Conservation (phyloP, 352 stramenopile genomes). For the Pythium plurisporium region DNA sequence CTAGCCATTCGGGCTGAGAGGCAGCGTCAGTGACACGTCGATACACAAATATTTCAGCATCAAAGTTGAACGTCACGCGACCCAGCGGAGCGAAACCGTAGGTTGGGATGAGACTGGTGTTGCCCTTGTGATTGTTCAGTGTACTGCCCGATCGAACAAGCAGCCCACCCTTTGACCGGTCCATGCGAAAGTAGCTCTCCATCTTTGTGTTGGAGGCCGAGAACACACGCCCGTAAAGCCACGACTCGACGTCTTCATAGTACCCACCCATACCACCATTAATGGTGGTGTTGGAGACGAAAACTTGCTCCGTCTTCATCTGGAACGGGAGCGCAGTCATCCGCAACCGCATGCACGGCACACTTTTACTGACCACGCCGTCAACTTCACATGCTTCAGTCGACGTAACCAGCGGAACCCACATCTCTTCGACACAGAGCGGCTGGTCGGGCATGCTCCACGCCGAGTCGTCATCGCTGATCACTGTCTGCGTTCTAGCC, state of each 20-base stretch:
- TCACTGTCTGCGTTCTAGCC: constrained; percentile 36
- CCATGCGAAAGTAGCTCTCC: constrained; percentile 79
- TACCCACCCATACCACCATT: constrained; percentile 73
- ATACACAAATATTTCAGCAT: constrained; percentile 71
- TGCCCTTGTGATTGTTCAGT: constrained; percentile 77
- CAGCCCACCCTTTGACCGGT: constrained; percentile 51
- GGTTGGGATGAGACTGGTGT: constrained; percentile 36
- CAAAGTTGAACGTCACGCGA: constrained; percentile 72
- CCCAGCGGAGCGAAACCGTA: constrained; percentile 62
- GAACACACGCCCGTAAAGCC: constrained; percentile 62
- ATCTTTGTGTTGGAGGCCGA: constrained; percentile 60
- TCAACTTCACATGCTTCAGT: constrained; percentile 28
- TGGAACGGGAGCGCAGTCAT: constrained; percentile 77
- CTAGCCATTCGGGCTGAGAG: constrained; percentile 65
- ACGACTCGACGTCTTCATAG: constrained; percentile 51
- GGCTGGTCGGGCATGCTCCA: constrained; percentile 66
- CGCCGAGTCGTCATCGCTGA: constrained; percentile 47
- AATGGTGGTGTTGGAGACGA: constrained; percentile 39
- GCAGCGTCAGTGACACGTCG: constrained; percentile 48
- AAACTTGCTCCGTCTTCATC: constrained; percentile 61
- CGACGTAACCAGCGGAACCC: constrained; percentile 43
- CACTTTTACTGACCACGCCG: constrained; percentile 13
- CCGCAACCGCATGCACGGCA: constrained; percentile 65
- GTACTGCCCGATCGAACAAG: constrained; percentile 60
- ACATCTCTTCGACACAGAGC: constrained; percentile 73